Evolutionary conservation across 192 early-diverging fungal species (phyloP).

Genomic region (Thamnidium elegans): DNA sequence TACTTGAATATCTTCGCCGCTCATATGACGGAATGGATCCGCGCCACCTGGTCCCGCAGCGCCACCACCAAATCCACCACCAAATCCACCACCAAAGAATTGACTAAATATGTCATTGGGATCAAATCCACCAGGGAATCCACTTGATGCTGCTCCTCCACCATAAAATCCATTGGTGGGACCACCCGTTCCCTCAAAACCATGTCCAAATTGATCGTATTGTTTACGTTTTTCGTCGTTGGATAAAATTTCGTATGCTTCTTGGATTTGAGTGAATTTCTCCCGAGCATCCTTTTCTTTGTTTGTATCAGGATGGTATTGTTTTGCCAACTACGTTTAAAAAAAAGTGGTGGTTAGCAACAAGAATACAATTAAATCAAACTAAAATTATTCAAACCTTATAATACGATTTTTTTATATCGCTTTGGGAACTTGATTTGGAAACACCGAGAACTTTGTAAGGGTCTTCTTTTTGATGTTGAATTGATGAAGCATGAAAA

Average conservation of each 20-base stretch:
- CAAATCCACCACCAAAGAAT: constrained; percentile 36
- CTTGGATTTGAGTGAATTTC: constrained; percentile 95
- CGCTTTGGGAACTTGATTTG: constrained; percentile 72
- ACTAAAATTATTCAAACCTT: constrained; percentile 11
- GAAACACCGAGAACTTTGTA: constrained; percentile 83
- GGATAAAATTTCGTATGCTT: constrained; percentile 93
- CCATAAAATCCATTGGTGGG: constrained; percentile 46
- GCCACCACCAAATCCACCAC: constrained; percentile 38
- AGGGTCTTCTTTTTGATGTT: constrained; percentile 60
- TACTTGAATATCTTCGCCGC: constrained; percentile 65
- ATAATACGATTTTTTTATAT: constrained; percentile 99
- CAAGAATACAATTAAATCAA: not conserved
- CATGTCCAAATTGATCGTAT: constrained; percentile 89
- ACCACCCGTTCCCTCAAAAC: constrained; percentile 28
- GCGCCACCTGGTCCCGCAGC: constrained; percentile 23
- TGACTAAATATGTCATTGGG: constrained; percentile 35
- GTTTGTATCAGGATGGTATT: constrained; percentile 98
- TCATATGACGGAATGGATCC: constrained; percentile 25
- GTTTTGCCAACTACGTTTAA: constrained; percentile 72
- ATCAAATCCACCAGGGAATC: constrained; percentile 59
- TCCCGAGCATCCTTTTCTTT: constrained; percentile 88
- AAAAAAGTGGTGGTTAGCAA: not conserved
- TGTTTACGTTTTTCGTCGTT: constrained; percentile 87
- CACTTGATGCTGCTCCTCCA: not conserved
- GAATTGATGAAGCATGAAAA: not conserved